Base-by-base conservation (phyloP, 306 rosid genomes). In the Argentina anserina region DNA sequence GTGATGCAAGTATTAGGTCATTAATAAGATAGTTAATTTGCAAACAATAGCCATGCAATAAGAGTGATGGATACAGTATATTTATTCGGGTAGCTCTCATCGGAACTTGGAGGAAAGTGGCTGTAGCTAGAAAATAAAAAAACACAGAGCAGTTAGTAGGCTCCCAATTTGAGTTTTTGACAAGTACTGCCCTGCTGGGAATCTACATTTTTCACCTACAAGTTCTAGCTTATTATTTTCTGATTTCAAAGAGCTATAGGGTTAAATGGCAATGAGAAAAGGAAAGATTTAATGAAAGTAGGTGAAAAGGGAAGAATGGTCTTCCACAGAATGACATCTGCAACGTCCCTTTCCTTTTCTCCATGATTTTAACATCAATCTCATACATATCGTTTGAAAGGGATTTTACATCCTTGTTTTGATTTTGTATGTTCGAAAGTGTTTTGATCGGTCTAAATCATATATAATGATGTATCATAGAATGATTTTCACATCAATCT, bases 91-190 rank as follows among this genome's bases (percentile, higher is more conserved):
- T 62, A 62, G 43, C 67, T 80, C 74, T 80, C 75, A 60, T 86
- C 79, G 90, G 90, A 73, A 90, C 88, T 83, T 77, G 88, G 67
- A 78, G 62, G 90, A 84, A 78, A 88, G 77, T 76, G 93, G 88
- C 86, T 84, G 84, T 76, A 78, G 87, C 79, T 81, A 81, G 66
- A 84, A 83, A 90, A 81, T 71, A 84, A 73, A 78, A 87, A 79
- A 80, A 68, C 75, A 71, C 71, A 79, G 89, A 62, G 74, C 64
- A 73, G 79, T 60, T 75, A 50, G 72, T 72, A 86, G 80, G 79
- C 77, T 76, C 75, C 87, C 78, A 78, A 83, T 83, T 84, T 46
- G 77, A 77, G 89, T 75, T 85, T 61, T 81, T 82, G 96, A 87
- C 83, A 77, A 84, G 77, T 69, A 82, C 67, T 34, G 67, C 67